A percentile compares a stretch with the other conserved stretches of the same genome.
Evolutionary conservation across 495 filamentous ascomycete species (phyloP).

Genomic region (Annulohypoxylon bovei): DNA sequence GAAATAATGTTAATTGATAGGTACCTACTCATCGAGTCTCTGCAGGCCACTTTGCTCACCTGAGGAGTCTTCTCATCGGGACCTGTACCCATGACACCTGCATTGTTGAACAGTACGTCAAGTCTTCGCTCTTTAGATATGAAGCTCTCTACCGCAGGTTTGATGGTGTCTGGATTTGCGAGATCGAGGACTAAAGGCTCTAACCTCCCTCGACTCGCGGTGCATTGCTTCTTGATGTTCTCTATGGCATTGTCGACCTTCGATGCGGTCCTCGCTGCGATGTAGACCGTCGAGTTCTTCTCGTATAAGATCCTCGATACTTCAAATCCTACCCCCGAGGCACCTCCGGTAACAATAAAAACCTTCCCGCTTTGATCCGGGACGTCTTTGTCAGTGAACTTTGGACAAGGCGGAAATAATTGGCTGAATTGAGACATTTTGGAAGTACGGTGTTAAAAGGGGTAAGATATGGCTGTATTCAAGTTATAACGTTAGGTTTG

Average conservation of each 20-base stretch:
- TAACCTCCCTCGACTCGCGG: slow-evolving; percentile 21
- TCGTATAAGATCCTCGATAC: slow-evolving; percentile 55
- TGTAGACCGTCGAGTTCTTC: slow-evolving; percentile 60
- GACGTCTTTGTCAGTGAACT: slow-evolving; percentile 40
- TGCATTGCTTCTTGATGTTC: slow-evolving; percentile 29
- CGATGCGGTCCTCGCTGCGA: slow-evolving; percentile 54
- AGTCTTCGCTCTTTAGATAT: slow-evolving; percentile 3
- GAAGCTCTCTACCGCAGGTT: background rate
- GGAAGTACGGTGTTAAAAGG: background rate
- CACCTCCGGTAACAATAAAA: slow-evolving; percentile 59
- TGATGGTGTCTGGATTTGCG: background rate
- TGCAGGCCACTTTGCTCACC: background rate
- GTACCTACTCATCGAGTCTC: background rate
- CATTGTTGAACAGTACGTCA: slow-evolving; percentile 5
- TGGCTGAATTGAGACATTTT: slow-evolving; percentile 27
- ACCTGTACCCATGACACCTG: slow-evolving; percentile 52
- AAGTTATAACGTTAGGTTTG: background rate
- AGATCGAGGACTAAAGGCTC: slow-evolving; percentile 35
- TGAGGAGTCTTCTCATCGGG: slow-evolving; percentile 37
- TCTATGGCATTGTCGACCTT: slow-evolving; percentile 36
- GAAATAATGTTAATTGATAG: slow-evolving; percentile 16
- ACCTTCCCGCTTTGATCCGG: slow-evolving; percentile 38
- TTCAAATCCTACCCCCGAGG: slow-evolving; percentile 57
- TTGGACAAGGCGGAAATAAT: slow-evolving; percentile 45
- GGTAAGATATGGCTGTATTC: background rate